Base-by-base conservation (phyloP, 2,329 filamentous ascomycete species). In the Penicillium brasilianum region DNA sequence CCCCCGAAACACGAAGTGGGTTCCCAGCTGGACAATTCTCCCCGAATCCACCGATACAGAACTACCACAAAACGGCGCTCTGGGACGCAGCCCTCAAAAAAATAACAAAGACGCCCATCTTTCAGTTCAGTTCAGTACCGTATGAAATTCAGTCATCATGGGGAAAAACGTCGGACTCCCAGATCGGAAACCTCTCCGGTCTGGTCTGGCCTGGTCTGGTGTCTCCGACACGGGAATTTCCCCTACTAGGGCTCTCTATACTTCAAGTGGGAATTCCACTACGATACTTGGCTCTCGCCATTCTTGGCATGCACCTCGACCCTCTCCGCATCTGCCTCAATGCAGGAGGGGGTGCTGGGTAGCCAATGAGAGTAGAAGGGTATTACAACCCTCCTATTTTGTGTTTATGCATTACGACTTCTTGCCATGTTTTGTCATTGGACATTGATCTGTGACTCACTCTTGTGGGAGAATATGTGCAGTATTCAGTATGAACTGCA, bases 171-270 rank as follows among this genome's bases (percentile, higher is more conserved):
- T 61, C 61, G 61, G 64, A 57, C 25, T 58, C 59, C 59, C 52
- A 32, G 52, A 61, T 61, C 28, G 58, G 63, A 52, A 61, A 56
- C 30, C 7, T 51, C n/a, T n/a, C n/a, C n/a, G n/a, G n/a, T n/a
- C n/a, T n/a, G n/a, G n/a, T n/a, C n/a, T n/a, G n/a, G n/a, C 30
- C 8, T 11, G 56, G 62, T 61, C 63, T 48, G 55, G 51, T 6
- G 14, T 60, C 46, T 36, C 50, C 32, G 43, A 53, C 22, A 46
- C 57, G 48, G 54, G 61, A 58, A 53, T 57, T 55, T 41, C 36
- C 32, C 28, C 46, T 57, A 13, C 43, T 55, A 22, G 30, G 50
- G 50, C 32, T 20, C 58, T 63, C 46, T 65, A 63, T 61, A 58
- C 37, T 65, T 61, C 37, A 13, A 48, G n/a, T 50, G 50, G 25